phyloP scores from a whole-genome alignment of 345 rosid genomes.

The Eucalyptus tenuipes region DNA sequence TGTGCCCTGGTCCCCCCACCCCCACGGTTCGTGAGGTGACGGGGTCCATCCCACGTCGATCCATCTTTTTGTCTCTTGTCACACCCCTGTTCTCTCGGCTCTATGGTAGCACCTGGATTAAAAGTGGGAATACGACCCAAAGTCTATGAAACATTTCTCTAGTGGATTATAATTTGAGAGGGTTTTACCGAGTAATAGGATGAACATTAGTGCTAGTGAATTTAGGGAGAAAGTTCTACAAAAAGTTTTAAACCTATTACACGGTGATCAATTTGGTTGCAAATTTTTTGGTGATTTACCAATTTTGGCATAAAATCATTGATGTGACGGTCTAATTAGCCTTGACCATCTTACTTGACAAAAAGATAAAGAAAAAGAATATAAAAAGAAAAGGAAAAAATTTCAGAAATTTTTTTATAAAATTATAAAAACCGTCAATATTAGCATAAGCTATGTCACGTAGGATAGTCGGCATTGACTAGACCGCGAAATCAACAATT shows the following conservation, averaged over 20 bases:
- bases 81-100: neutral
- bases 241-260: neutral
- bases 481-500: fast-evolving
- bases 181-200: neutral
- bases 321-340: fast-evolving
- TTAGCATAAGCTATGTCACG: fast-evolving
- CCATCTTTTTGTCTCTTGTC: neutral
- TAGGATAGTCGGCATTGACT: fast-evolving
- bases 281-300: neutral
- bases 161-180: neutral
- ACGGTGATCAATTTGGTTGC: neutral
- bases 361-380: neutral
- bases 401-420: neutral
- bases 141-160: neutral
- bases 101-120: neutral
- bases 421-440: fast-evolving
- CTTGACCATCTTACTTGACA: fast-evolving
- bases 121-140: neutral
- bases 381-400: neutral
- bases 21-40: neutral
- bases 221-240: neutral
- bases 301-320: neutral
- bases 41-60: neutral
- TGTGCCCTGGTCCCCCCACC: neutral
- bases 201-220: neutral